A percentile compares a stretch with the other conserved stretches of the same genome.
phyloP scores from a whole-genome alignment of 179 eudicot genomes.

The Beta lomatogona region DNA sequence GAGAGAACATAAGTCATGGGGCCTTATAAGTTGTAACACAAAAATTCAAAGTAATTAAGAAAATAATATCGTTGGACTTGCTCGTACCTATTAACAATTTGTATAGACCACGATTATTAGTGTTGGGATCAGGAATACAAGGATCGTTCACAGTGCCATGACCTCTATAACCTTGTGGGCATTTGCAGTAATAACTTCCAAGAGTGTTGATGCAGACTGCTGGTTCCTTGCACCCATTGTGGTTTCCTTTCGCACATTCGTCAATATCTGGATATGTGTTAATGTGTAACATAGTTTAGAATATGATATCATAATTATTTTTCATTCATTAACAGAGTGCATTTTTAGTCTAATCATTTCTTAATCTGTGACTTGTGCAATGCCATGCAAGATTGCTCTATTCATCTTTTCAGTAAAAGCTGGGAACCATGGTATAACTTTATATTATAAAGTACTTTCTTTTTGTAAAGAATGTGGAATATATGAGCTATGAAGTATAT shows the following conservation, averaged over 20 bases:
- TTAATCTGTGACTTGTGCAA: no score
- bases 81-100: constrained; percentile 9
- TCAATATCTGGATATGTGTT: not conserved
- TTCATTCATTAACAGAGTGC: not conserved
- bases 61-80: no score
- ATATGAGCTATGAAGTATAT: no score
- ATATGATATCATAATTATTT: not conserved
- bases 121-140: not conserved
- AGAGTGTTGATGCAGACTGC: constrained; percentile 7
- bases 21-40: no score
- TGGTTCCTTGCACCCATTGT: not conserved
- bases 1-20: no score
- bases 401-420: no score
- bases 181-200: constrained; percentile 7
- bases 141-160: not conserved
- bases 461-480: no score
- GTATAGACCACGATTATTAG: not conserved
- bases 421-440: no score
- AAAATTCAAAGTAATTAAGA: no score
- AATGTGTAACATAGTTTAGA: not conserved
- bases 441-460: no score
- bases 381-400: no score
- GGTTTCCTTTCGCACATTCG: not conserved
- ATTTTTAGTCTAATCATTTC: no score
- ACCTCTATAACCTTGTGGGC: not conserved